A percentile compares a stretch with the other conserved stretches of the same genome.
Conservation (phyloP, 768 basidiomycete species). For the Termitomyces sp. region DNA sequence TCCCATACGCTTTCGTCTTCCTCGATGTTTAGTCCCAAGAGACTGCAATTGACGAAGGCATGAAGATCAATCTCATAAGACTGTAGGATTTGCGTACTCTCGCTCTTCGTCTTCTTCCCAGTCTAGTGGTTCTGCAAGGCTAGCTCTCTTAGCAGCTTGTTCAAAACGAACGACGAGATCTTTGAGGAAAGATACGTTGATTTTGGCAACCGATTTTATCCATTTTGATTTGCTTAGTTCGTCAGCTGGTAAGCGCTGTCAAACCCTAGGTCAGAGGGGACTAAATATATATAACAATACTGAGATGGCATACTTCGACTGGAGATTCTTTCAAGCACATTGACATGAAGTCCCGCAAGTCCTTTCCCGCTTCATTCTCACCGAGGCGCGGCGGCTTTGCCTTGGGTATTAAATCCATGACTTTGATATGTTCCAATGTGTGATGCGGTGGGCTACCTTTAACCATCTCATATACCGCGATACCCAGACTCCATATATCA, state of each 20-base stretch:
- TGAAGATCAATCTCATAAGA: neutral
- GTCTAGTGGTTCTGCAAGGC: slow-evolving; percentile 63
- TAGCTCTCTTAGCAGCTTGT: slow-evolving; percentile 69
- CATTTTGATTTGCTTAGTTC: slow-evolving; percentile 85
- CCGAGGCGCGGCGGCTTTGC: slow-evolving; percentile 74
- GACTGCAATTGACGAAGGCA: slow-evolving; percentile 5
- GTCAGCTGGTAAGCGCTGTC: slow-evolving; percentile 81
- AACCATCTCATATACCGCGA: slow-evolving; percentile 94
- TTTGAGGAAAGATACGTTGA: slow-evolving; percentile 59
- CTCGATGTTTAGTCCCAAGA: slow-evolving; percentile 17
- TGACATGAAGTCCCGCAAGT: slow-evolving; percentile 85
- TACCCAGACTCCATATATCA: slow-evolving; percentile 97
- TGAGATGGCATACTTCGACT: slow-evolving; percentile 48
- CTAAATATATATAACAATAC: neutral
- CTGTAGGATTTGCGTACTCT: slow-evolving; percentile 28
- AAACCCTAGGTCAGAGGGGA: slow-evolving; percentile 2
- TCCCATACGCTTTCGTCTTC: slow-evolving; percentile 56
- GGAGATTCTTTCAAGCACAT: slow-evolving; percentile 80
- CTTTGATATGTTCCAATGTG: slow-evolving; percentile 68
- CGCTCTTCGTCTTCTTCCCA: slow-evolving; percentile 69
- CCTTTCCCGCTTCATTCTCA: slow-evolving; percentile 75
- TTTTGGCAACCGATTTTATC: slow-evolving; percentile 75
- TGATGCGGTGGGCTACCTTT: slow-evolving; percentile 96
- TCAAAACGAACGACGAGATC: slow-evolving; percentile 81
- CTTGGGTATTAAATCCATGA: slow-evolving; percentile 86